Conservation (phyloP, 805 yeast species). For the Limtongia smithiae region DNA sequence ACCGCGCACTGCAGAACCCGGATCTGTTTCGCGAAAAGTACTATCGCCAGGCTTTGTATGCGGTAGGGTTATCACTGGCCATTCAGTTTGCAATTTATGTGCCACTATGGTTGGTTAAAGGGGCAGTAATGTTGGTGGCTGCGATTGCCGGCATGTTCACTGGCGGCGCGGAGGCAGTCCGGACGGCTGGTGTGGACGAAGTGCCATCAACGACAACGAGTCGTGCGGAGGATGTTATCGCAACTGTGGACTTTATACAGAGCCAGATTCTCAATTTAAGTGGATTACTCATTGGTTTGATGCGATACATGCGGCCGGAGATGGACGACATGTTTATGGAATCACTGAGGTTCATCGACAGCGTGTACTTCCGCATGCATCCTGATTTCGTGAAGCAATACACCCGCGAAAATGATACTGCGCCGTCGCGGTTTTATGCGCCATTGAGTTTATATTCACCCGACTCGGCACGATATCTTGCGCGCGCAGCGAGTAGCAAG, state of each 20-base stretch:
- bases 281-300: conserved; percentile 41
- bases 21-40: conserved; percentile 39
- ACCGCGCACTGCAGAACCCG: conserved; percentile 47
- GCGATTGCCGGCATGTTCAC: not conserved
- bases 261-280: conserved; percentile 42
- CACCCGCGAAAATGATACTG: not conserved
- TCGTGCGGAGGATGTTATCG: conserved; percentile 28
- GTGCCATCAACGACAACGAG: not conserved
- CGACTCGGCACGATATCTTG: not conserved
- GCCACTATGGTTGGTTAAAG: conserved; percentile 10
- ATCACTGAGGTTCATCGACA: conserved; percentile 43
- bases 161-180: not conserved
- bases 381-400: conserved; percentile 34
- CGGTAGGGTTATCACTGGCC: conserved; percentile 41
- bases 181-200: not conserved
- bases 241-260: conserved; percentile 40
- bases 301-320: conserved; percentile 40
- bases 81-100: conserved; percentile 36
- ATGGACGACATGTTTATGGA: conserved; percentile 43
- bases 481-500: not conserved
- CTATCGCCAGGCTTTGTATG: conserved; percentile 40
- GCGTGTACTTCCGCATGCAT: conserved; percentile 40
- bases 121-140: not conserved
- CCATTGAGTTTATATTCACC: conserved; percentile 19
- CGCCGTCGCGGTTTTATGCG: conserved; percentile 18